Conservation (phyloP, 2,329 filamentous ascomycete species). For the Talaromyces sp. region DNA sequence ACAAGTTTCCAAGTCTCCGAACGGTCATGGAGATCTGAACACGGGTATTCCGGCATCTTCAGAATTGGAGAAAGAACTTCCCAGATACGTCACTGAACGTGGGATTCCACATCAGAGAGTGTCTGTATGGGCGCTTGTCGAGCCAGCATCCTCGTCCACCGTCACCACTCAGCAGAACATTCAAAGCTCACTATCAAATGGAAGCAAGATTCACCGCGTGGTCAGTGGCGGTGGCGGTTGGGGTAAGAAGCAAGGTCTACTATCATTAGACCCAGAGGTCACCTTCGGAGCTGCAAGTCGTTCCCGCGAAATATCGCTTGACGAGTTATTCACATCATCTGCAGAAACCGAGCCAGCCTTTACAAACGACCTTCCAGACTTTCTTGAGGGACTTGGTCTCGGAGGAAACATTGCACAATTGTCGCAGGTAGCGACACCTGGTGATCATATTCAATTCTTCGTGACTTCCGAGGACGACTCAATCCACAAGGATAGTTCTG, state of each 20-base stretch:
- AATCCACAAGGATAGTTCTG: background rate
- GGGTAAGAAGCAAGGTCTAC: constrained; percentile 45
- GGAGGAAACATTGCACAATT: constrained; percentile 36
- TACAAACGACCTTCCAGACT: constrained; percentile 16
- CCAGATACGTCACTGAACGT: constrained; percentile 38
- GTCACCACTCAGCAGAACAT: constrained; percentile 23
- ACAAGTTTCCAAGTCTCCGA: constrained; percentile 35
- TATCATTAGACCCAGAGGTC: constrained; percentile 42
- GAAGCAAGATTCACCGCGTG: constrained; percentile 41
- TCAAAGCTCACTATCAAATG: constrained; percentile 27
- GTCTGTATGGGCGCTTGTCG: constrained; percentile 43
- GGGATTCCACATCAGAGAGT: constrained; percentile 36
- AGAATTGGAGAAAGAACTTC: constrained; percentile 41
- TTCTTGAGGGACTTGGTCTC: constrained; percentile 20
- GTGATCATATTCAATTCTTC: constrained; percentile 43
- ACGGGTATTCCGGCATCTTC: constrained; percentile 39
- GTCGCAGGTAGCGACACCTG: constrained; percentile 37
- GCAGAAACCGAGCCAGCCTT: background rate
- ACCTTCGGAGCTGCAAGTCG: constrained; percentile 26
- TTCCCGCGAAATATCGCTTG: background rate
- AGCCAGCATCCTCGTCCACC: constrained; percentile 22
- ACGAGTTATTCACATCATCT: background rate
- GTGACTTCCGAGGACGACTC: constrained; percentile 28
- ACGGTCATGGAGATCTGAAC: constrained; percentile 22
- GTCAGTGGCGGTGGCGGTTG: constrained; percentile 45